Base-by-base conservation (phyloP, 257 asterid genomes). In the Solanum microdontum region DNA sequence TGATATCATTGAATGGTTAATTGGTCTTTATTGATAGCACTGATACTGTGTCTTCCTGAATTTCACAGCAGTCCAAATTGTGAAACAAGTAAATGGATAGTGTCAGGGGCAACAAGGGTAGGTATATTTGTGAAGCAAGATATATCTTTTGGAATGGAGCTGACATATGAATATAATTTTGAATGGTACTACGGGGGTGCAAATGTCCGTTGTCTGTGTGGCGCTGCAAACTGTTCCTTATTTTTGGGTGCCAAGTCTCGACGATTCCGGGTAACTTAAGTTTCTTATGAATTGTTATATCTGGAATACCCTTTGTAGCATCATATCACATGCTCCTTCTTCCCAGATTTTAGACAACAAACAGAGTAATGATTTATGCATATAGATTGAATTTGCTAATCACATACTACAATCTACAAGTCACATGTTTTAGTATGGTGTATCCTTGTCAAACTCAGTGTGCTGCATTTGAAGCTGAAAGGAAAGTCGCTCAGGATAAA, bases 171-270 rank as follows among this genome's bases (percentile, higher is more conserved):
- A 90, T 97, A 97, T 89, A 97, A 95, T 90, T 97, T 94, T 68
- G 98, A 95, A 89, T 97, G 98, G 99, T 97, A 94, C 48, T 36
- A 43, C 43, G 98, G 98, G 26, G 98, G 99, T 87, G 98, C 90
- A 86, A 93, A 94, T 87, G 97, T 97, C 83, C 94, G 95, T 51
- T 97, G 98, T 91, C 92, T 97, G 11, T 97, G 98, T 88, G 96
- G 98, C 84, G 96, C 99, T 40, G 91, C 94, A 74, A 93, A 93
- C 87, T 97, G 98, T 91, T 95, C 98, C 64, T 84, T 94, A 89
- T 97, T 94, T 92, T 98, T 97, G 84, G 99, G 98, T 84, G 98
- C 98, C 89, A 95, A 94, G 90, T 97, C 96, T 91, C 98, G 93
- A 73, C 97, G 97, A 87, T 97, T 95, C 92, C 98, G 92, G 98